Base-by-base conservation (phyloP, 805 yeast genomes). In the Pichia membranifaciens region DNA sequence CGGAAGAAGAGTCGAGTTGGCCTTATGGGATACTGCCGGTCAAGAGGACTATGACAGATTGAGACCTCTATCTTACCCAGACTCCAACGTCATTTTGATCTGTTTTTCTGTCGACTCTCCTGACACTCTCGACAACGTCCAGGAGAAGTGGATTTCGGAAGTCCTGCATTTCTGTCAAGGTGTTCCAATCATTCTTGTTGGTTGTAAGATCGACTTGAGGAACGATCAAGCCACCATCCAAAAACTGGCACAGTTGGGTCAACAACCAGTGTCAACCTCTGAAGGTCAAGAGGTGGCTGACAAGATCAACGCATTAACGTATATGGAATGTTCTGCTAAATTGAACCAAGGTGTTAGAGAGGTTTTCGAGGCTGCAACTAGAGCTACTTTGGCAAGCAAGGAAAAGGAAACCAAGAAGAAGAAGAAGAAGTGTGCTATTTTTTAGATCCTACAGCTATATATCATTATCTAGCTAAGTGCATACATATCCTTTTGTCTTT, bases 11-110 rank as follows among this genome's bases (percentile, higher is more conserved):
- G 97, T 91, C 50, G 96, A 90, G 67, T 74, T 89, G 68, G 96
- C 96, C 7, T 74, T 89, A 57, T 89, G 96, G 96, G 96, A 89
- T 88, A 89, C 96, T 57, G 96, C 97, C 48, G 97, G 97, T 55
- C 97, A 89, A 78, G 97, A 89, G 75, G 97, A 90, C 73, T 89
- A 89, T 66, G 96, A 88, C 69, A 85, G 96, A 69, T 74, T 87
- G 58, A 84, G 96, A 71, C 96, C 96, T 38, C 73, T 87, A 55
- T 83, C 91, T 13, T 89, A 89, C 69, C 96, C 96, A 52, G 96
- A 89, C 66, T 84, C 96, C 35, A 86, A 87, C 65, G 96, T 89
- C 53, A 85, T 89, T 51, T 76, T 89, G 64, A 87, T 89, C 60
- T 89, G 96, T 76, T 89, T 88, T 73, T 81, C 95, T 17, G 78